Base-by-base conservation (phyloP, 352 stramenopile species). In the Phytopythium boreale region DNA sequence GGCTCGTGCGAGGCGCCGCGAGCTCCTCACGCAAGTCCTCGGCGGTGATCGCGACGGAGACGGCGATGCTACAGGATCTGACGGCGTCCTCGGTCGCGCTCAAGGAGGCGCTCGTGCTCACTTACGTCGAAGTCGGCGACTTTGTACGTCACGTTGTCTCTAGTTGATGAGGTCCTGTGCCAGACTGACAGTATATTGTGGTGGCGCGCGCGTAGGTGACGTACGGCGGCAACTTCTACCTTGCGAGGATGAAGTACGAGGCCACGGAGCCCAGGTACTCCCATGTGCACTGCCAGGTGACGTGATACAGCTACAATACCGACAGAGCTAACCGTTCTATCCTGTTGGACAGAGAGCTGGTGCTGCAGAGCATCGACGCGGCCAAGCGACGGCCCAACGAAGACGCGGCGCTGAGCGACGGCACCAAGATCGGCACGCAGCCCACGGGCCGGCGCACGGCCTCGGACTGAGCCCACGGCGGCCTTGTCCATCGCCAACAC, bases 91-190 rank as follows among this genome's bases (percentile, higher is more conserved):
- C 64, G 43, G 72, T 57, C 26, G 68, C 72, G 44, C 51, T 75
- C 34, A 90, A 76, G 66, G 77, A 92, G 50, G 74, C 76, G 15
- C 59, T 92, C 5, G n/a, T 83, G 49, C 70, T 92, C 24, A 80
- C 80, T 10, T 87, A 90, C 66, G 64, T 80, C n/a, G 74, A 91
- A 74, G 81, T 91, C 12, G 79, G 80, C n/a, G 84, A 93, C 58
- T 93, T 91, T 69, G 77, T 88, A 49, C 47, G 67, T 69, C 49
- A 15, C 19, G 0, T 29, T 34, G 29, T 24, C 31, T 52, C 37
- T 17, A 34, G 6, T 7, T 49, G 20, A 26, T 59, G 53, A 26
- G 19, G 5, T 34, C 20, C 8, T 34, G 31, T 49, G 34, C 5
- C 9, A 10, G 15, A 46, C 24, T 53, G 47, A 53, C 47, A 3